Conservation (phyloP, 1,284 basidiomycete species). For the Moesziomyces sp. region DNA sequence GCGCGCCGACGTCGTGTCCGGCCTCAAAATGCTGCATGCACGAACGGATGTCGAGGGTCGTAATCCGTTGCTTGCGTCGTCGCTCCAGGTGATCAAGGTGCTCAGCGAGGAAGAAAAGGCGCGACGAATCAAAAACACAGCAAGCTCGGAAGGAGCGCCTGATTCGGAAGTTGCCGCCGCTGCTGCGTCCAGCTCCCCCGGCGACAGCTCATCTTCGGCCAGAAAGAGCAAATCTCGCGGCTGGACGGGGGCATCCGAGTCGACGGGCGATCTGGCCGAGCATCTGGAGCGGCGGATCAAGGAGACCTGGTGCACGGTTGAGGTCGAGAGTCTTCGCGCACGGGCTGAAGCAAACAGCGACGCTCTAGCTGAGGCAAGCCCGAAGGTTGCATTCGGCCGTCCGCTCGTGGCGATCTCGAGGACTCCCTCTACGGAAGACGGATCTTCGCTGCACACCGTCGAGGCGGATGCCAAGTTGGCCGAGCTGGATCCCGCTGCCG, state of each 20-base stretch:
- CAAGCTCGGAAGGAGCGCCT: conserved; percentile 1
- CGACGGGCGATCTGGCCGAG: conserved; percentile 38
- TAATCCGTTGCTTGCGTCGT: conserved; percentile 38
- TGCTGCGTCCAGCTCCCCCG: not conserved
- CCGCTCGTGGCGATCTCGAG: conserved; percentile 3
- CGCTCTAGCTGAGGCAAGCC: conserved; percentile 11
- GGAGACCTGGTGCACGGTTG: conserved; percentile 42
- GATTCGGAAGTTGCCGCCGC: conserved; percentile 5
- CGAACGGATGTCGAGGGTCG: conserved; percentile 43
- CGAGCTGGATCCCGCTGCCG: not conserved
- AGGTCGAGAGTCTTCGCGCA: conserved; percentile 11
- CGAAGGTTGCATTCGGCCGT: not conserved
- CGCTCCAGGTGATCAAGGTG: conserved; percentile 51
- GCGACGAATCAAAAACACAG: conserved; percentile 11
- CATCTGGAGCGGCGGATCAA: conserved; percentile 35
- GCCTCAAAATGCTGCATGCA: conserved; percentile 48
- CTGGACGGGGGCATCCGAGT: conserved; percentile 46
- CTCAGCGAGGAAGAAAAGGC: conserved; percentile 41
- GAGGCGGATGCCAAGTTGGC: conserved; percentile 4
- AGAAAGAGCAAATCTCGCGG: conserved; percentile 19
- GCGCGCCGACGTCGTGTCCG: conserved; percentile 36
- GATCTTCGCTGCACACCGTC: conserved; percentile 19
- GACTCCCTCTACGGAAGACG: conserved; percentile 29
- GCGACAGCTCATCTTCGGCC: conserved; percentile 14
- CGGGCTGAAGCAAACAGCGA: conserved; percentile 19